These are phyloP conservation scores for Daldinia loculata DNA, from an alignment of 495 filamentous ascomycete species.

Conservation along the genomic window DNA sequence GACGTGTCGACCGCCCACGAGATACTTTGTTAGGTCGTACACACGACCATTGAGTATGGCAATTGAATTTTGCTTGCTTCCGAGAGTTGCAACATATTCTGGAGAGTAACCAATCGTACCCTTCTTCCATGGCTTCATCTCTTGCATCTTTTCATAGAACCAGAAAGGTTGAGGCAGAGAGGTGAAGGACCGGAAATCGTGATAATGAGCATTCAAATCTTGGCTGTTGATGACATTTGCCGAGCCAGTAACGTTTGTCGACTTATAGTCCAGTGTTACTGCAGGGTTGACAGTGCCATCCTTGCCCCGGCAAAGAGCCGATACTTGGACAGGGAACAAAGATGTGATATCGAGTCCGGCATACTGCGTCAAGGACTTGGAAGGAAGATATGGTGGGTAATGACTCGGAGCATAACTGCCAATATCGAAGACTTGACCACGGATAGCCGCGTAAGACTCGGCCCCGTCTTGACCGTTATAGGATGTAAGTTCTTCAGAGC, in stretches of 20 bases:
- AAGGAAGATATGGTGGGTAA: conserved; percentile 74
- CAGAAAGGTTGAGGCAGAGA: conserved; percentile 87
- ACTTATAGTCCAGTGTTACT: conserved; percentile 82
- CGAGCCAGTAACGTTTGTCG: conserved; percentile 75
- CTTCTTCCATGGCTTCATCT: conserved; percentile 81
- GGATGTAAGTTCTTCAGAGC: conserved; percentile 74
- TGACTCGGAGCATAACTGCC: conserved; percentile 76
- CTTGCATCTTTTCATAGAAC: conserved; percentile 85
- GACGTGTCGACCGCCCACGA: conserved; percentile 75
- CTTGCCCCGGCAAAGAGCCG: conserved; percentile 84
- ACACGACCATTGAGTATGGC: conserved; percentile 82
- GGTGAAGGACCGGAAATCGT: conserved; percentile 89
- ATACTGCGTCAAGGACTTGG: conserved; percentile 75
- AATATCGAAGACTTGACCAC: conserved; percentile 89
- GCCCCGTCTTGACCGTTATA: conserved; percentile 76
- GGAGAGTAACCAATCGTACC: conserved; percentile 87
- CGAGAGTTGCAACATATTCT: conserved; percentile 76
- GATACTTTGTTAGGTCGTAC: conserved; percentile 91
- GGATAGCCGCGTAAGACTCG: conserved; percentile 77
- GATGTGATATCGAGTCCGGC: conserved; percentile 84
- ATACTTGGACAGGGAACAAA: conserved; percentile 95
- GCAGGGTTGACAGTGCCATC: conserved; percentile 67
- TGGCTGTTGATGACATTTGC: conserved; percentile 68
- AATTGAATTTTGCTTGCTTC: conserved; percentile 69
- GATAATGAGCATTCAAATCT: conserved; percentile 81